Conservation (phyloP, 148 eudicot species). For the Rhododendron griersonianum region DNA sequence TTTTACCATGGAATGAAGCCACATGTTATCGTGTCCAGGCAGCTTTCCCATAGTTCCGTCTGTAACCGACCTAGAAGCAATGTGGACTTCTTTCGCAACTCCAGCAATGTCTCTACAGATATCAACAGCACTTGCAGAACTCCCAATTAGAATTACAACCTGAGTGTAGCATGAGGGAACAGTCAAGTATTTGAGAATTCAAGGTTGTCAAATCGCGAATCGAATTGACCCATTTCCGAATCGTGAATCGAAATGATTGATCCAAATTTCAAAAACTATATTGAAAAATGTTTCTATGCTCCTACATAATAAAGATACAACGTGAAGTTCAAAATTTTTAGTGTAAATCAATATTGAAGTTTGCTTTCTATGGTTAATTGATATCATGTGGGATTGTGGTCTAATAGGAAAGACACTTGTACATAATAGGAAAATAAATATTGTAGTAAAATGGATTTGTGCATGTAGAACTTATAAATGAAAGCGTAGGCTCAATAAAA, state of each 20-base stretch:
- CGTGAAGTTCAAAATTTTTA: no score
- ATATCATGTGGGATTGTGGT: neutral
- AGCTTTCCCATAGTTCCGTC: slow-evolving; percentile 26
- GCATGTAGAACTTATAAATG: no score
- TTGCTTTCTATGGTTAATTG: neutral
- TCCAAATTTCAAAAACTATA: neutral
- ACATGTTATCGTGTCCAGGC: slow-evolving; percentile 57
- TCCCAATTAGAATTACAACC: slow-evolving; percentile 83
- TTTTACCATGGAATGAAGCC: slow-evolving; percentile 88
- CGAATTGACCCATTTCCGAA: neutral
- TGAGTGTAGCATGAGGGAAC: slow-evolving; percentile 18
- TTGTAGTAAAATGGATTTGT: no score
- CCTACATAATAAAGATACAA: neutral
- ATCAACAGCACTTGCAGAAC: slow-evolving; percentile 82
- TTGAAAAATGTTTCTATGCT: neutral
- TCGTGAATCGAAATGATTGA: neutral
- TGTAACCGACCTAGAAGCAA: slow-evolving; percentile 68
- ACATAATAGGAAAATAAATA: no score
- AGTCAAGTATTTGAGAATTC: neutral
- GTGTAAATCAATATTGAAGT: neutral
- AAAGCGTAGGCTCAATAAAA: no score
- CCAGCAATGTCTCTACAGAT: slow-evolving; percentile 68
- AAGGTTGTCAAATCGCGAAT: neutral
- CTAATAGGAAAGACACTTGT: neutral
- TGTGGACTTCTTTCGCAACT: slow-evolving; percentile 83